Evolutionary conservation across 257 asterid genomes (phyloP), one percentile per base, ranked within the genome.

Genomic region (Solanum appendiculatum): DNA sequence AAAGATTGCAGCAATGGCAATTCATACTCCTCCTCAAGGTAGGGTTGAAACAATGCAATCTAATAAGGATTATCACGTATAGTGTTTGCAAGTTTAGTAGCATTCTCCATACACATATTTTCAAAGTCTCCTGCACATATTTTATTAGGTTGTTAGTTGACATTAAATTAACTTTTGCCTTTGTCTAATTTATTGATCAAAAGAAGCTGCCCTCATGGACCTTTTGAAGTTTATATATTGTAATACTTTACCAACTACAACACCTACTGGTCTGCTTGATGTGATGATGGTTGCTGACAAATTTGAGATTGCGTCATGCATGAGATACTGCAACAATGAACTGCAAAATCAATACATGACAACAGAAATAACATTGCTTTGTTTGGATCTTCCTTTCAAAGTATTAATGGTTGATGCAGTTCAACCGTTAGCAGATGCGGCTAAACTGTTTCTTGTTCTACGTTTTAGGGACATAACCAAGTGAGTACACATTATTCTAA

Each of bases 281-380:
- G 95, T 96, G 85, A 88, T 96, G 87, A 93, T 94, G 98, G 98
- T 93, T 88, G 99, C 99, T 86, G 99, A 96, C 90, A 96, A 95
- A 89, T 96, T 72, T 84, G 95, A 94, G 93, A 98, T 96, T 86
- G 93, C 93, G 5, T 95, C 98, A 48, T 96, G 98, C 92, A 93
- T 96, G 99, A 92, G 96, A 83, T 91, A 96, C 88, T 96, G 99
- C 92, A 91, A 96, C 89, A 90, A 88, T 63, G 81, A 92, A 80
- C 89, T 96, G 81, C 92, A 94, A 46, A 87, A 87, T 84, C 88
- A 91, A 78, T 98, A 95, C 42, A 96, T 96, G 99, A 94, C 97
- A 37, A 91, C 94, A 91, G 98, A 93, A 88, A 92, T 98, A 70
- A 98, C 99, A 11, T 89, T 95, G 90, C 98, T 93, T 12, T 96